Conservation (phyloP, 331 rosid genomes). For the Rosa hybrid region DNA sequence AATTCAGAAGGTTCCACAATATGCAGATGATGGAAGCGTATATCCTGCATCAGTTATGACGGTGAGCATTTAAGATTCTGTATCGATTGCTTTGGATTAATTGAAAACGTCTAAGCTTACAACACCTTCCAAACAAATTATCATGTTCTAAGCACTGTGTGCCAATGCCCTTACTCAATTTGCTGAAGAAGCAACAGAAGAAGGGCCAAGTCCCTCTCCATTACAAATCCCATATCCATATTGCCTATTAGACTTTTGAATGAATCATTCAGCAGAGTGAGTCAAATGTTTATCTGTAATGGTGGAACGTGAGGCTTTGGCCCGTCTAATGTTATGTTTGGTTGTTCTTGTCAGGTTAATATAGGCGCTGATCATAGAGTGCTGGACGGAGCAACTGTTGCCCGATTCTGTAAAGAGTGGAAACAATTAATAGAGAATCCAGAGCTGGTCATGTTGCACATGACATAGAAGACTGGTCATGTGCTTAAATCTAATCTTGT, state of each 20-base stretch:
- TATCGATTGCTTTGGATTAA: neutral
- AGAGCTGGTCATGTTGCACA: slow-evolving; percentile 63
- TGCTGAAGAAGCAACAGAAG: neutral
- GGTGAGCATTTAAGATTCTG: slow-evolving; percentile 45
- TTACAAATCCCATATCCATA: neutral
- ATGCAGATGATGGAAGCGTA: slow-evolving; percentile 59
- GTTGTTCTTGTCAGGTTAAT: slow-evolving; percentile 54
- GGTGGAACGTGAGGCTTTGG: neutral
- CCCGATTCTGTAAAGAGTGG: slow-evolving; percentile 89
- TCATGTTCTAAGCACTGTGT: neutral
- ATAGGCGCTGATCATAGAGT: slow-evolving; percentile 97
- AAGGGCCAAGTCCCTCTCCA: neutral
- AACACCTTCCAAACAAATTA: neutral
- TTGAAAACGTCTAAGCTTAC: neutral
- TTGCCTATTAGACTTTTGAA: neutral
- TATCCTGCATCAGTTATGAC: slow-evolving; percentile 80
- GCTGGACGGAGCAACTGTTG: slow-evolving; percentile 95
- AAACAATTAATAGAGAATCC: slow-evolving; percentile 75
- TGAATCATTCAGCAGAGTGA: neutral
- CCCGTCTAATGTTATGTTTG: neutral
- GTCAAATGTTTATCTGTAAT: neutral
- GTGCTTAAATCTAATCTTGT: neutral
- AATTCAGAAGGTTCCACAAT: slow-evolving; percentile 75
- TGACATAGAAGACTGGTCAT: slow-evolving; percentile 50
- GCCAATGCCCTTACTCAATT: neutral